phyloP scores from a whole-genome alignment of 257 asterid species.

The Eucommia ulmoides region DNA sequence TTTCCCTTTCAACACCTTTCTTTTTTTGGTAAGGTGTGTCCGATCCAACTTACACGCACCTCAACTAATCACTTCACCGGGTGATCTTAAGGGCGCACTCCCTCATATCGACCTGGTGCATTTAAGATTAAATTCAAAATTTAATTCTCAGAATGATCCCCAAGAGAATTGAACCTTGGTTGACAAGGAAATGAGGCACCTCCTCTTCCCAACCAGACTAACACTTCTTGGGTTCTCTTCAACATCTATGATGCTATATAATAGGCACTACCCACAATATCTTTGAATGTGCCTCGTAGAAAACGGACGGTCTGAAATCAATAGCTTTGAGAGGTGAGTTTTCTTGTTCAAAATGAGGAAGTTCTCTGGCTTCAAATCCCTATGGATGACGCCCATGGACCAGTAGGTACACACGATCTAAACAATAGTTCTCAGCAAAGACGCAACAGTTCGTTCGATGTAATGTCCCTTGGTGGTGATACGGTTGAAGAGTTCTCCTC shows the following conservation, averaged over 20 bases:
- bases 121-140: too few relatives aligned
- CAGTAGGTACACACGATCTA: conserved; percentile 84
- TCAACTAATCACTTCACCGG: too few relatives aligned
- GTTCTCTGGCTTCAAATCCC: conserved; percentile 92
- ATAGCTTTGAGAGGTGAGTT: conserved; percentile 80
- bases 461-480: conserved; percentile 77
- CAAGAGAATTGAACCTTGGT: too few relatives aligned
- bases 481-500: conserved; percentile 90
- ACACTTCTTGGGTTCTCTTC: too few relatives aligned
- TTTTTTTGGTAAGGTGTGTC: too few relatives aligned
- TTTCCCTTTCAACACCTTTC: conserved; percentile 74
- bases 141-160: too few relatives aligned
- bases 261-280: conserved; percentile 94
- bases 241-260: conserved; percentile 91
- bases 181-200: too few relatives aligned
- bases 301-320: conserved; percentile 81
- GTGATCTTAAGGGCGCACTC: too few relatives aligned
- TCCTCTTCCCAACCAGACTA: too few relatives aligned
- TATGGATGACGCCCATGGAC: conserved; percentile 83
- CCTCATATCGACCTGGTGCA: too few relatives aligned
- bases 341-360: conserved; percentile 68
- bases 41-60: too few relatives aligned
- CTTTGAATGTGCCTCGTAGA: conserved; percentile 74
- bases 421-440: conserved; percentile 70
- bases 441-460: conserved; percentile 78